phyloP scores from a whole-genome alignment of 2,329 filamentous ascomycete genomes.

The Colletotrichum tropicale region DNA sequence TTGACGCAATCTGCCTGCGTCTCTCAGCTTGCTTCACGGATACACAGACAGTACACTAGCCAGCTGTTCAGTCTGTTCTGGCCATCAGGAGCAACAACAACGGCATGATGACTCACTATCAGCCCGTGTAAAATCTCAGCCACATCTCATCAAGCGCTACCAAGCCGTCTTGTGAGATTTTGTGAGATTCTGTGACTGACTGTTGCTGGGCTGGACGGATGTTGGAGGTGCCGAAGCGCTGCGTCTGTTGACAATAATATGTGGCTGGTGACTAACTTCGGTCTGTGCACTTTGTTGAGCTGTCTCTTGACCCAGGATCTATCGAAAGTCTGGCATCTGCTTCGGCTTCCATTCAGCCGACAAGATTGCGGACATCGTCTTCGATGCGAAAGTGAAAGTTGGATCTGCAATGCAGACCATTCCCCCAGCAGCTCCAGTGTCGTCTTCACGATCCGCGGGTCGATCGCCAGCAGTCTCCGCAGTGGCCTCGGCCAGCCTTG shows the following conservation, averaged over 20 bases:
- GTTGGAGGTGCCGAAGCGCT: background rate
- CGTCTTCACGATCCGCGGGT: background rate
- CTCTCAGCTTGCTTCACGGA: background rate
- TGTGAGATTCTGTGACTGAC: background rate
- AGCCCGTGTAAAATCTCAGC: background rate
- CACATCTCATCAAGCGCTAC: background rate
- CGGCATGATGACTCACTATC: background rate
- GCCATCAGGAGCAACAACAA: background rate
- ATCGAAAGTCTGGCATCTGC: background rate
- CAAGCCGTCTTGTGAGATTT: background rate
- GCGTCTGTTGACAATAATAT: background rate
- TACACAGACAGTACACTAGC: background rate
- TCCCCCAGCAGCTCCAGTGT: background rate
- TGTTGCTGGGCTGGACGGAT: background rate
- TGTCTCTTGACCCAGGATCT: background rate
- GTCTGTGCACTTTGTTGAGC: background rate
- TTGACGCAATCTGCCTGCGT: constrained; percentile 1
- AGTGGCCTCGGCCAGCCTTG: background rate
- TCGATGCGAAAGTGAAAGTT: background rate
- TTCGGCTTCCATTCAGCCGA: background rate
- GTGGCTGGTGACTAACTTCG: background rate
- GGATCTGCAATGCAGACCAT: background rate
- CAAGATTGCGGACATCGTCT: background rate
- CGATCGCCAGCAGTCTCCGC: background rate
- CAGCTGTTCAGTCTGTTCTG: background rate